Evolutionary conservation across 345 rosid species (phyloP), one percentile per base, ranked within the genome.

Genomic region (Aquilaria yunnanensis): DNA sequence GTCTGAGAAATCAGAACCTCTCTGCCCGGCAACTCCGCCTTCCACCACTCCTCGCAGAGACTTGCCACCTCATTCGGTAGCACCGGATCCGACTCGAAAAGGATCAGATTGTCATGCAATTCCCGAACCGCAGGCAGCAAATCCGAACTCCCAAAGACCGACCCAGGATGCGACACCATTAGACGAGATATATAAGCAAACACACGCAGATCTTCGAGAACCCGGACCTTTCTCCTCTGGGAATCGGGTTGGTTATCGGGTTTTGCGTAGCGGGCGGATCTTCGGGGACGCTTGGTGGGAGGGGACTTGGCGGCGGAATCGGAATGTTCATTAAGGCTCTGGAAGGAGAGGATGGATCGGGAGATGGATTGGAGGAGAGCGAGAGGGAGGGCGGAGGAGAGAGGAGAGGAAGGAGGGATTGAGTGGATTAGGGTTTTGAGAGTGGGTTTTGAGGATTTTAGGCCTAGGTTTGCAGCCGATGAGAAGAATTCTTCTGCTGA

Each of bases 21-120:
- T 57, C 85, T 77, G 14, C 67, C 89, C 8, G 72, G 59, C 2
- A 83, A 55, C 49, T 72, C 76, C 70, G 72, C 88, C 70, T 85
- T 90, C 99, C 97, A 93, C 87, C 86, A 94, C 32, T 66, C 65
- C 84, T 94, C 99, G 12, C 96, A 94, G 29, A 88, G 58, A 45
- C 75, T 75, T 23, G 84, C 82, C n/a, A 90, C 73, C 72, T 90
- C 96, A 12, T 69, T 54, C 41, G 84, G 75, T 65, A 94, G 64
- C 60, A 49, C 74, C 33, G 80, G 62, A 77, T 88, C 88, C 46
- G 85, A 85, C 72, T 94, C 99, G 14, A 94, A 85, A 48, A 84
- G 63, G 4, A 82, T 56, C 70, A 94, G 70, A 64, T 69, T 83
- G 12, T 90, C 86, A 56, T 94, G 97, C 68, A 94, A 65, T 9